Percentiles rank a stretch among this genome's conserved stretches.
Conservation (phyloP, 1,139 yeast genomes). For the Candida sp. region DNA sequence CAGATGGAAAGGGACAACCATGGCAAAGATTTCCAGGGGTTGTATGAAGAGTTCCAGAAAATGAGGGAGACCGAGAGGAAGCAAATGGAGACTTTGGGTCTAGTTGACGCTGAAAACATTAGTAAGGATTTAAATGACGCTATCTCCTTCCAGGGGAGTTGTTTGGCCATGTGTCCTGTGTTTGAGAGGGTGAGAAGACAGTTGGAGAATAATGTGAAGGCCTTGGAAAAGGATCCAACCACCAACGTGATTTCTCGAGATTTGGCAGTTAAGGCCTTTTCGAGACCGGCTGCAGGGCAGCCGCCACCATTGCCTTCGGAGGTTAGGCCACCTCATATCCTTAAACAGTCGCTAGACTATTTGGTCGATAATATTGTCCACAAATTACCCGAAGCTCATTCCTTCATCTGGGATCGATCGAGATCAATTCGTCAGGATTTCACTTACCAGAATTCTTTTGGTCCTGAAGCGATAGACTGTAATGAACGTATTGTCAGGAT, state of each 20-base stretch:
- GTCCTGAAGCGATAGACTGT: conserved; percentile 92
- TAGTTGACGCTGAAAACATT: conserved; percentile 86
- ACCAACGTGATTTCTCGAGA: conserved; percentile 61
- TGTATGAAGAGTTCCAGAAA: conserved; percentile 55
- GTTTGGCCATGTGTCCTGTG: conserved; percentile 92
- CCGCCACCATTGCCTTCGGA: conserved; percentile 98
- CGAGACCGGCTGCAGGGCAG: conserved; percentile 98
- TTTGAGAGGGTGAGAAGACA: conserved; percentile 90
- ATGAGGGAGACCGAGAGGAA: conserved; percentile 76
- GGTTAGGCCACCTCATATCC: conserved; percentile 85
- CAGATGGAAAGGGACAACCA: conserved; percentile 27
- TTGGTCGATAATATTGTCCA: conserved; percentile 62
- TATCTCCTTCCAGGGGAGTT: conserved; percentile 81
- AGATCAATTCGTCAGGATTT: conserved; percentile 96
- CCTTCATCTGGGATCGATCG: conserved; percentile 99
- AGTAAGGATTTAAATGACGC: conserved; percentile 86
- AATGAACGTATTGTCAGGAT: conserved; percentile 89
- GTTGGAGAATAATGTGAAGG: conserved; percentile 82
- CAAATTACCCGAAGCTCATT: conserved; percentile 77
- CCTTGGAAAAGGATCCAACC: conserved; percentile 65
- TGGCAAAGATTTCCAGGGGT: conserved; percentile 40
- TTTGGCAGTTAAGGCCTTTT: conserved; percentile 86
- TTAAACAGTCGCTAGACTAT: conserved; percentile 64
- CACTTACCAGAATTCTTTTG: conserved; percentile 90
- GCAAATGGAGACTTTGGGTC: conserved; percentile 76